Evolutionary conservation across 768 basidiomycete genomes (phyloP), one percentile per base, ranked within the genome.

Genomic region (Boletellus emodensis): DNA sequence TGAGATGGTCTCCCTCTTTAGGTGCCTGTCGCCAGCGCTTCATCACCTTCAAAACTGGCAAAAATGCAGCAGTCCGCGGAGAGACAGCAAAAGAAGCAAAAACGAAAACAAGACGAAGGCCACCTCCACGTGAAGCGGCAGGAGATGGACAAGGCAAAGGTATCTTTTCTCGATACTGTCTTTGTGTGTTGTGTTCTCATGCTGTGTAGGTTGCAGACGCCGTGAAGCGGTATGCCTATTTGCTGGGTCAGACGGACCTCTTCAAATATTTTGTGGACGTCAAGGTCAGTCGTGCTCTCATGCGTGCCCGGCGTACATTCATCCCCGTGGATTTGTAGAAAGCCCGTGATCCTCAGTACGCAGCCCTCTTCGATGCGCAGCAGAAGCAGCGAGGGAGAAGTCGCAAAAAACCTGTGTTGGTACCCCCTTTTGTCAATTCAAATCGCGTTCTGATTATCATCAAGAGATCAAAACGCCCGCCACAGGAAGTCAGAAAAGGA

Each of bases 261-360:
- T 99, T 99, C 77, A 92, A 93, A 60, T 95, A 98, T 68, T 98
- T 98, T 64, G 90, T 97, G 7, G 93, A 97, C 66, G 86, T 97
- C 70, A 96, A 96, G 80, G 92, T 89, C 18, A 24, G 75, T 55
- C 38, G 5, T 45, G 9, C 30, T 14, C 17, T 32, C 33, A 10
- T 18, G 5, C 26, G 9, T 17, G 6, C 13, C 13, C 12, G 24
- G n/a, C 39, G n/a, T 17, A 12, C 37, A 7, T 39, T 53, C 18
- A 53, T 41, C 22, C 33, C 4, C 11, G 41, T 48, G 51, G 35
- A 20, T 30, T 7, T 60, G 15, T 65, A 94, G 89, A 81, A 82
- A 72, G 82, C 90, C 37, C 85, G 91, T 17, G 94, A 98, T 71
- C 93, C 94, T 12, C 86, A 91, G 61, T 98, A 97, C 61, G 94